A percentile compares a stretch with the other conserved stretches of the same genome.
Conservation (phyloP, 108 stramenopile species). For the Cyclotella kingstonii region DNA sequence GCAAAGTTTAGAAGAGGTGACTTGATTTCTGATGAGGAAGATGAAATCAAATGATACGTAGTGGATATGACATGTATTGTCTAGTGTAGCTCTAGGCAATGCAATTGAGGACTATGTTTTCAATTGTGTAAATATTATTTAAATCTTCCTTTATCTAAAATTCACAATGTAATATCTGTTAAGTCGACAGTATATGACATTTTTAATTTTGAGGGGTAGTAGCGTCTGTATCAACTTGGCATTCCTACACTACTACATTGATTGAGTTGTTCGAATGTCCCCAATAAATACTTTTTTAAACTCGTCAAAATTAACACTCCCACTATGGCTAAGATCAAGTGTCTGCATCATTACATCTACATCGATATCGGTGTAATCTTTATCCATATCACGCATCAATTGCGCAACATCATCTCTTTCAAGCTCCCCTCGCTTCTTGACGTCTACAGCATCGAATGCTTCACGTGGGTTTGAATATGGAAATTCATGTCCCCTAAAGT, state of each 20-base stretch:
- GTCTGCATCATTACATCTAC: conserved; percentile 60
- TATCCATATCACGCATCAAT: conserved; percentile 66
- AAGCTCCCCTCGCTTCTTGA: conserved; percentile 50
- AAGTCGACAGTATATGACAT: no score
- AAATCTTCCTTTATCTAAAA: no score
- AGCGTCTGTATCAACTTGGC: no score
- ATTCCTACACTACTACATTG: conserved; percentile 70
- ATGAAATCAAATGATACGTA: no score
- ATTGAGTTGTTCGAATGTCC: conserved; percentile 60
- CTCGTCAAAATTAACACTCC: conserved; percentile 67
- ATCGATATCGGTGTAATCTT: conserved; percentile 68
- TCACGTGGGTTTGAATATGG: conserved; percentile 59
- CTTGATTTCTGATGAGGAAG: no score
- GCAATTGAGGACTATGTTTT: no score
- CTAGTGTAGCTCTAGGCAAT: no score
- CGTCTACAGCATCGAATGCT: conserved; percentile 71
- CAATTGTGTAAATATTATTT: no score
- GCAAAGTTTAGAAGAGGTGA: no score
- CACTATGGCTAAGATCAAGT: conserved; percentile 61
- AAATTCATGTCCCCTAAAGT: conserved; percentile 49
- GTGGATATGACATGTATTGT: not conserved
- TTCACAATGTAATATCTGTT: no score
- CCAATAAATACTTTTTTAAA: conserved; percentile 70
- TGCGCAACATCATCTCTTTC: conserved; percentile 46
- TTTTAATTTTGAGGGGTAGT: no score